phyloP scores from a whole-genome alignment of 805 yeast species.

The Torulaspora quercuum region DNA sequence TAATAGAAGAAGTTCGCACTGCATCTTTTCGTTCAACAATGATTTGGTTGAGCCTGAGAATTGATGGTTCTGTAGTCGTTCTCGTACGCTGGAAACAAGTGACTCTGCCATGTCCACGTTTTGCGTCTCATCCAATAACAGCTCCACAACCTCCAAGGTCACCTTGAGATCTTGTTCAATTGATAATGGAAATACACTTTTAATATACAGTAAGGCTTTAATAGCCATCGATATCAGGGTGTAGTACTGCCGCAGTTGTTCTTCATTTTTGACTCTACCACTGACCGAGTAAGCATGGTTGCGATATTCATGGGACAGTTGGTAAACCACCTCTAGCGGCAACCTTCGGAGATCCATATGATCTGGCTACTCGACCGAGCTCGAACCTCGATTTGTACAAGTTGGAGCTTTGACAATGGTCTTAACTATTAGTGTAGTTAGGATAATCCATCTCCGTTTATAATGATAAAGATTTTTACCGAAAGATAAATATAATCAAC shows the following conservation, averaged over 20 bases:
- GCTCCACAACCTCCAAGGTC: constrained; percentile 27
- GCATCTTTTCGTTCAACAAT: constrained; percentile 22
- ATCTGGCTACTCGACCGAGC: no score
- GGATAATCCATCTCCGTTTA: no score
- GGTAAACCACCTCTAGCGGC: constrained; percentile 16
- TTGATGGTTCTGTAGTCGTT: constrained; percentile 25
- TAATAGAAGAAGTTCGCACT: constrained; percentile 23
- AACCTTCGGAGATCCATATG: constrained; percentile 9
- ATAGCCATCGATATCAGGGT: constrained; percentile 34
- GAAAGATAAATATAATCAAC: no score
- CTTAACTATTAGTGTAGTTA: no score
- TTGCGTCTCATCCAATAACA: constrained; percentile 33
- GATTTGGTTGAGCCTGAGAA: constrained; percentile 10
- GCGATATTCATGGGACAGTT: constrained; percentile 28
- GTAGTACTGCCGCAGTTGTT: constrained; percentile 34
- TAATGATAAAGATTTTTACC: no score
- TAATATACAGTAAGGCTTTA: constrained; percentile 20
- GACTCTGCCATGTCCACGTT: constrained; percentile 31
- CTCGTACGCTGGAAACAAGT: constrained; percentile 26
- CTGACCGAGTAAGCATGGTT: constrained; percentile 23
- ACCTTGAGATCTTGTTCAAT: constrained; percentile 30
- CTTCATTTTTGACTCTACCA: constrained; percentile 18
- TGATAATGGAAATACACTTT: constrained; percentile 19
- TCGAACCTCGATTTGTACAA: no score
- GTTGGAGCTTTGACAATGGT: no score